Percentiles rank a stretch among this genome's conserved stretches.
These are phyloP conservation scores for Wickerhamiella spandovensis DNA, from an alignment of 805 yeast species.

Conservation along the genomic window DNA sequence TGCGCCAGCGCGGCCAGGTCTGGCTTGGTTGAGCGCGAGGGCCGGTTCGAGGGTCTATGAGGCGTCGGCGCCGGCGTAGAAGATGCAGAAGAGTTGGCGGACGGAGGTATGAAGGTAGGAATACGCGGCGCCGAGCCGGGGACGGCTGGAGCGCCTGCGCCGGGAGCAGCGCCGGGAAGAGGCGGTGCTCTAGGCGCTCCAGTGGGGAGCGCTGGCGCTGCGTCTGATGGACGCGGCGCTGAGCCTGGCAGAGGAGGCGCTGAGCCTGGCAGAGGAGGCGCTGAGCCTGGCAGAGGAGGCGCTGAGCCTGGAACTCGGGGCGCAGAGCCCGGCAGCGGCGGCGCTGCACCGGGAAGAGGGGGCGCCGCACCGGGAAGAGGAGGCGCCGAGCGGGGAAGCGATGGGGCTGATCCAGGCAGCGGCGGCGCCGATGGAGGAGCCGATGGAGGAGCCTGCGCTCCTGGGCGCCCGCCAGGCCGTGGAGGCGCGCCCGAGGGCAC, in stretches of 20 bases:
- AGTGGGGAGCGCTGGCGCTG: background rate
- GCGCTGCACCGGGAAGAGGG: constrained; percentile 2
- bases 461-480: background rate
- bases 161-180: background rate
- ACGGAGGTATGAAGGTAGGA: too few relatives aligned
- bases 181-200: background rate
- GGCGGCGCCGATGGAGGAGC: constrained; percentile 4
- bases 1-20: background rate
- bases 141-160: too few relatives aligned
- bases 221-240: constrained; percentile 1
- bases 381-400: constrained; percentile 6
- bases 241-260: constrained; percentile 6
- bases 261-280: background rate
- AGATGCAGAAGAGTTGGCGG: background rate
- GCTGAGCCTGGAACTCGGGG: background rate
- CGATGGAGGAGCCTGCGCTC: too few relatives aligned
- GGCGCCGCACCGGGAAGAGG: constrained; percentile 2
- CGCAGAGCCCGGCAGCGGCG: constrained; percentile 7
- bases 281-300: background rate
- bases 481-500: background rate
- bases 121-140: too few relatives aligned
- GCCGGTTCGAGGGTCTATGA: background rate
- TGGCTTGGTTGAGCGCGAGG: background rate
- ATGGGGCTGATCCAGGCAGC: constrained; percentile 6
- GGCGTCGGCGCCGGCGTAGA: background rate